Conservation (phyloP, 345 rosid species). For the Melaleuca alternifolia region DNA sequence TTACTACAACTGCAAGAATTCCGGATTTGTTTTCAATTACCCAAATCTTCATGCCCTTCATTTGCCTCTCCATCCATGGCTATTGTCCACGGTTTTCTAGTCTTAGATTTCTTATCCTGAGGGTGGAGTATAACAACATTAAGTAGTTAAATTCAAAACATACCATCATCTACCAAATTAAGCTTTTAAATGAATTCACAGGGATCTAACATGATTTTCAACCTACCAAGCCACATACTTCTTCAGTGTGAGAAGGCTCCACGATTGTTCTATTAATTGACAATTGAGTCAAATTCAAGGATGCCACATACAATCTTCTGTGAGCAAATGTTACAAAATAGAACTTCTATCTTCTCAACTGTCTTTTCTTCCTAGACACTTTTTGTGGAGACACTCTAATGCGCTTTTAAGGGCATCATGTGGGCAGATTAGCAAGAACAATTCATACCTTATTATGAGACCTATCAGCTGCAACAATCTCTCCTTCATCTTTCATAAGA, state of each 20-base stretch:
- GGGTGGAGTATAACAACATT: background rate
- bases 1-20: background rate
- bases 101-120: background rate
- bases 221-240: background rate
- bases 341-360: background rate
- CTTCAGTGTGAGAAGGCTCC: background rate
- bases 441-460: conserved; percentile 85
- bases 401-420: background rate
- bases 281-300: background rate
- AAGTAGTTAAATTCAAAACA: background rate
- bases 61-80: background rate
- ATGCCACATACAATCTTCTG: background rate
- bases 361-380: background rate
- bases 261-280: background rate
- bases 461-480: conserved; percentile 84
- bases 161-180: background rate
- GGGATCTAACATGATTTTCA: background rate
- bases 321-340: background rate
- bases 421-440: background rate
- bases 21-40: background rate
- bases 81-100: background rate
- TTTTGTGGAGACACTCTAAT: background rate
- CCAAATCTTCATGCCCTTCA: background rate
- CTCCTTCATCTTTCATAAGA: conserved; percentile 88
- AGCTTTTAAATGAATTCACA: background rate